phyloP scores from a whole-genome alignment of 2,329 filamentous ascomycete genomes.

The Teratosphaeria nubilosa region DNA sequence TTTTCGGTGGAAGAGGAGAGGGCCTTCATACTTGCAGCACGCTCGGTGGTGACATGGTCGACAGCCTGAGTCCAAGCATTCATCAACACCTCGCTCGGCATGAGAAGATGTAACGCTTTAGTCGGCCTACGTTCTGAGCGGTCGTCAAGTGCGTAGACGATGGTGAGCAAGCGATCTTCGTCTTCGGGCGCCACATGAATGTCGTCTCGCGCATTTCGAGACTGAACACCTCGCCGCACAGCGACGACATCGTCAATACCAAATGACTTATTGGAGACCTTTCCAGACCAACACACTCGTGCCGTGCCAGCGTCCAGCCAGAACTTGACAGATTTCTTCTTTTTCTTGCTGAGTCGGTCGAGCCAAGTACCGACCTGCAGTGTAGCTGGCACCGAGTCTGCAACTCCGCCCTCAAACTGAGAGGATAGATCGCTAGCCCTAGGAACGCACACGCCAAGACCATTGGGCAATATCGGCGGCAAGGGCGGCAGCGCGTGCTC shows the following conservation, averaged over 20 bases:
- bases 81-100: slow-evolving; percentile 61
- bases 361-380: slow-evolving; percentile 71
- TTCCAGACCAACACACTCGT: slow-evolving; percentile 79
- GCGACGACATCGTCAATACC: slow-evolving; percentile 95
- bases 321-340: slow-evolving; percentile 62
- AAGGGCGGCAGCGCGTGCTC: slow-evolving; percentile 19
- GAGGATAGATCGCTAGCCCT: slow-evolving; percentile 24
- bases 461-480: slow-evolving; percentile 18
- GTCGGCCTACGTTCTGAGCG: slow-evolving; percentile 58
- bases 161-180: slow-evolving; percentile 74
- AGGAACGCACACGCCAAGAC: slow-evolving; percentile 31
- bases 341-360: slow-evolving; percentile 77
- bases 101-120: slow-evolving; percentile 82
- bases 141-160: slow-evolving; percentile 72
- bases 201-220: slow-evolving; percentile 81
- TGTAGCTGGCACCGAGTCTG: slow-evolving; percentile 64
- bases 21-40: slow-evolving; percentile 83
- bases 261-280: slow-evolving; percentile 68
- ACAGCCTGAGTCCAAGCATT: slow-evolving; percentile 75
- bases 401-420: slow-evolving; percentile 37
- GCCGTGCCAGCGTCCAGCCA: slow-evolving; percentile 73
- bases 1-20: slow-evolving; percentile 67
- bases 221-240: slow-evolving; percentile 72
- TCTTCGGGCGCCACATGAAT: slow-evolving; percentile 58
- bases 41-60: slow-evolving; percentile 72